These are phyloP conservation scores for Fusarium pilosicola DNA, from an alignment of 2,329 filamentous ascomycete species.

Conservation along the genomic window DNA sequence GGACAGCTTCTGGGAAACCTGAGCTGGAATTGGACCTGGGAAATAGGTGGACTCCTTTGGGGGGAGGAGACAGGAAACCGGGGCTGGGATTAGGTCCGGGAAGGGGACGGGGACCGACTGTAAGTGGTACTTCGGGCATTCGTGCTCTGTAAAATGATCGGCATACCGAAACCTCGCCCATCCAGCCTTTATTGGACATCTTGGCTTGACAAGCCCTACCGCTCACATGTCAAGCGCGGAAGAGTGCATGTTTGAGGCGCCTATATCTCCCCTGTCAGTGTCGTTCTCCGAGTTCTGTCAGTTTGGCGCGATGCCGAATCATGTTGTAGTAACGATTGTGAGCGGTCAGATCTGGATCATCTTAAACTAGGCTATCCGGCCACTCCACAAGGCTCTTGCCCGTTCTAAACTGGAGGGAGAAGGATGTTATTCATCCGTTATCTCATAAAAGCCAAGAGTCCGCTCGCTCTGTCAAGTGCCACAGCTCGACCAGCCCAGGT, in stretches of 20 bases:
- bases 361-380: conserved; percentile 11
- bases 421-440: conserved; percentile 17
- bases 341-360: conserved; percentile 30
- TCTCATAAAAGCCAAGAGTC: conserved; percentile 19
- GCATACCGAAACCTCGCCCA: conserved; percentile 31
- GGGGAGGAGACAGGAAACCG: conserved; percentile 23
- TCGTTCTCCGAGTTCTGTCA: conserved; percentile 11
- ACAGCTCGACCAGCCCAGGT: conserved; percentile 17
- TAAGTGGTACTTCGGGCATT: conserved; percentile 34
- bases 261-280: conserved; percentile 27
- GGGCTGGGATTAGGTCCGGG: conserved; percentile 30
- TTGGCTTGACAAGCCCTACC: conserved; percentile 39
- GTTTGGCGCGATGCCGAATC: conserved; percentile 37
- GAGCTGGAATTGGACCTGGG: conserved; percentile 33
- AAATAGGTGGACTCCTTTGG: conserved; percentile 37
- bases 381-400: neutral
- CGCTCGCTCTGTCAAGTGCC: conserved; percentile 19
- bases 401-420: conserved; percentile 1
- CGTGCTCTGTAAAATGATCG: conserved; percentile 39
- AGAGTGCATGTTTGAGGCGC: conserved; percentile 32
- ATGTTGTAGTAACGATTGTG: conserved; percentile 24
- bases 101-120: conserved; percentile 28
- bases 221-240: conserved; percentile 45
- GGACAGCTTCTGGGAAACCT: conserved; percentile 24
- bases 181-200: conserved; percentile 38